Base-by-base conservation (phyloP, 257 asterid genomes). In the Solanum rostratum region DNA sequence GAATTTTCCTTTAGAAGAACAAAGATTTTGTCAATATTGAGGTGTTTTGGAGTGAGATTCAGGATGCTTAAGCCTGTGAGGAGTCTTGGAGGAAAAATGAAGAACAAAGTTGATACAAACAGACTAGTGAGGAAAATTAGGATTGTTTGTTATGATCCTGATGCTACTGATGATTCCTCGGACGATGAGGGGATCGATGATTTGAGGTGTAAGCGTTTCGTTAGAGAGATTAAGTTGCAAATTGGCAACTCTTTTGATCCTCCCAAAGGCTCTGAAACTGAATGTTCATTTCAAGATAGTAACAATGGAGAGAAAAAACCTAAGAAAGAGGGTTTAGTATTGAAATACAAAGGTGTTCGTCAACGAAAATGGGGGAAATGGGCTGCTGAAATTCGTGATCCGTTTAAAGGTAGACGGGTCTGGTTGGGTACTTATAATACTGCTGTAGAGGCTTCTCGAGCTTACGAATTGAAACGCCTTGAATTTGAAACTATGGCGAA, bases 381-480 rank as follows among this genome's bases (percentile, higher is more conserved):
- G 97, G 99, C 98, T 1, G 98, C 99, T 0, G 99, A 96, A 73
- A 96, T 96, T 46, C 97, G 98, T 6, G 95, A 96, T 14, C 99
- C 99, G 1, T 84, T 89, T 39, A 66, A 86, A 88, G 93, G 90
- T 0, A 96, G 85, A 84, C 59, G 99, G 91, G 86, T 94, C 62
- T 96, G 99, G 98, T 76, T 96, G 88, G 99, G 99, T 9, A 96
- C 99, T 24, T 92, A 86, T 84, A 60, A 69, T 50, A 90, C 97
- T 9, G 94, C 97, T 1, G 97, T 91, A 82, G 98, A 92, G 27
- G 98, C 99, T 2, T 89, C 98, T 0, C 30, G 65, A 14, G 99
- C 97, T 49, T 94, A 94, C 24, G 98, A 96, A 85, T 24, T 5
- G 12, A 93, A 92, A 78, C 89, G 97, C 0, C 63, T 92, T 63